Conservation (phyloP, 177 flowering plant species). For the Vitis hybrid region DNA sequence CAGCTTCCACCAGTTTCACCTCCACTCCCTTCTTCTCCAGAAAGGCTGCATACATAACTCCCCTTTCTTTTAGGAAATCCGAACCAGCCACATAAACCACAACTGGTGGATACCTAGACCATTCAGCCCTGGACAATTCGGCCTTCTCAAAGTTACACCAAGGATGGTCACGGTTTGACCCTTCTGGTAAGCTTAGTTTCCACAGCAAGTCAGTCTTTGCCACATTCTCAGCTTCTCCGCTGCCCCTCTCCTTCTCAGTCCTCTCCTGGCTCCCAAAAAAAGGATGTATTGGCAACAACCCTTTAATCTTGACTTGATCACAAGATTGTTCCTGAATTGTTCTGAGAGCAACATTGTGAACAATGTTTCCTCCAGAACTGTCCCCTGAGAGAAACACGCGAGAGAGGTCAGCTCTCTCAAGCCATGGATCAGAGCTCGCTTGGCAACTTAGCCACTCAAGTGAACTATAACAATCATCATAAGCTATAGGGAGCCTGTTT, state of each 20-base stretch:
- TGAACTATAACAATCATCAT: slow-evolving; percentile 53
- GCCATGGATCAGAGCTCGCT: slow-evolving; percentile 44
- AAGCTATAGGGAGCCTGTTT: slow-evolving; percentile 68
- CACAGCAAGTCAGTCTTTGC: slow-evolving; percentile 67
- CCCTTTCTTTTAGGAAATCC: slow-evolving; percentile 78
- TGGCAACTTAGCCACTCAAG: slow-evolving; percentile 52
- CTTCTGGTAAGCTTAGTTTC: slow-evolving; percentile 66
- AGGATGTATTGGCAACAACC: slow-evolving; percentile 63
- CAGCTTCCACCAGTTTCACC: slow-evolving; percentile 54
- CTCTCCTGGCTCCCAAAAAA: slow-evolving; percentile 71
- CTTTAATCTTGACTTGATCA: slow-evolving; percentile 27
- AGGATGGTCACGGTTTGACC: slow-evolving; percentile 49
- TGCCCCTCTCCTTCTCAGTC: slow-evolving; percentile 46
- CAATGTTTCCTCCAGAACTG: slow-evolving; percentile 86
- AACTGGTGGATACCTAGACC: slow-evolving; percentile 53
- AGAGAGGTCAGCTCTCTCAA: slow-evolving; percentile 50
- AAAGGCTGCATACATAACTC: slow-evolving; percentile 58
- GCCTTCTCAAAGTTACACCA: slow-evolving; percentile 63
- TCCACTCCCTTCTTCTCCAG: slow-evolving; percentile 50
- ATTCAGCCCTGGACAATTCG: slow-evolving; percentile 20
- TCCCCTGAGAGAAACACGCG: slow-evolving; percentile 76
- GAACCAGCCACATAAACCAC: slow-evolving; percentile 60
- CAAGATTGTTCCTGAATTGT: slow-evolving; percentile 7
- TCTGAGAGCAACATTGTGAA: slow-evolving; percentile 53
- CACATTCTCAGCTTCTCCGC: slow-evolving; percentile 26